A percentile compares a stretch with the other conserved stretches of the same genome.
Evolutionary conservation across 2,329 filamentous ascomycete species (phyloP).

Genomic region (Pseudovirgaria hyperparasitica): DNA sequence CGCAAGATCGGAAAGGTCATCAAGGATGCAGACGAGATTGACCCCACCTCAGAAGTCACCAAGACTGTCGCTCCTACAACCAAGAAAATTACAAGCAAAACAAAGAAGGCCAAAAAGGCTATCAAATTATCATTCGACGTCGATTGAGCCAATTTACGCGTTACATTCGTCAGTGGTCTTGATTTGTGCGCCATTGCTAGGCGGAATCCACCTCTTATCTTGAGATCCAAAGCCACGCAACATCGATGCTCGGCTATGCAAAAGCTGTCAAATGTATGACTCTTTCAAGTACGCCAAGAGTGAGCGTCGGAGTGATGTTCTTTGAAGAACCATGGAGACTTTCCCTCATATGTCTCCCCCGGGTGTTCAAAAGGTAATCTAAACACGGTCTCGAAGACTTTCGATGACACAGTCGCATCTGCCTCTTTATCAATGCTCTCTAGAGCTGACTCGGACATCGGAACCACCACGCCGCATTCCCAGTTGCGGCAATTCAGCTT

Average conservation of each 20-base stretch:
- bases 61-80: conserved; percentile 4
- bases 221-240: too few relatives aligned
- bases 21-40: conserved; percentile 6
- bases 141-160: conserved; percentile 13
- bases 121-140: conserved; percentile 23
- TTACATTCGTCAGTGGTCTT: too few relatives aligned
- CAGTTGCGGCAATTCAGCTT: conserved; percentile 84
- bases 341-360: conserved; percentile 35
- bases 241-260: too few relatives aligned
- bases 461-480: conserved; percentile 83
- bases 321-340: conserved; percentile 32
- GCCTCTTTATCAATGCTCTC: conserved; percentile 5
- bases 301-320: conserved; percentile 5
- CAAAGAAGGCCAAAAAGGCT: conserved; percentile 20
- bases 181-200: too few relatives aligned
- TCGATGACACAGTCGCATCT: conserved; percentile 21
- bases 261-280: too few relatives aligned
- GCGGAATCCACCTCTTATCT: too few relatives aligned
- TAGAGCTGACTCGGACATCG: conserved; percentile 28
- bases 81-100: conserved; percentile 16
- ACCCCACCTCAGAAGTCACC: conserved; percentile 2
- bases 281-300: too few relatives aligned
- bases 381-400: conserved; percentile 41
- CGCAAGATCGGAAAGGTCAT: conserved; percentile 9
- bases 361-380: conserved; percentile 55